Base-by-base conservation (phyloP, 305 asterid species). In the Withania somnifera region DNA sequence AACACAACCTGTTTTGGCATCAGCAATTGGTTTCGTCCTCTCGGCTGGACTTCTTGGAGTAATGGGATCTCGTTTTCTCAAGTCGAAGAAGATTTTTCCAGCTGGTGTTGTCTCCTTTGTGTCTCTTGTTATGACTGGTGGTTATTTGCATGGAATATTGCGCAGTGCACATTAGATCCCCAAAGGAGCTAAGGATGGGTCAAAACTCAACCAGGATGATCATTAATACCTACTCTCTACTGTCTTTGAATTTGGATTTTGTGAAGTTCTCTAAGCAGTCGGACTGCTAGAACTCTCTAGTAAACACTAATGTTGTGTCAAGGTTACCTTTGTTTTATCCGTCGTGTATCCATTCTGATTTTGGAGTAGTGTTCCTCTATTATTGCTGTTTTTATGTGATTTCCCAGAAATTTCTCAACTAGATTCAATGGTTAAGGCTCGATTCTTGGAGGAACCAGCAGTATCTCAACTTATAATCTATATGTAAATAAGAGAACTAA, bases 1-100 rank as follows among this genome's bases (percentile, higher is more conserved):
- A 22, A 78, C 91, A 6, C 86, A 90, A 71, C 93, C 98, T 1
- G 89, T 91, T 83, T 26, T 92, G 78, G 99, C 99, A 69, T 95
- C 99, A 6, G 86, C 88, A n/a, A 54, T 95, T 51, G 99, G 98
- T 47, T 88, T 94, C 10, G 91, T 83, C 67, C 82, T 94, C 63
- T 92, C 98, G 13, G 93, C 90, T 77, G 82, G 91, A 45, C 95
- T 95, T 73, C 86, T 93, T 28, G 97, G 86, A 38, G 95, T 93
- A 82, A 95, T 95, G 99, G 99, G 98, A 7, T 86, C 91, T 42
- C 95, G 99, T 36, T 94, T 92, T 83, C 89, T 86, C 90, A 92
- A 83, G 86, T 94, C 98, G 0, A 93, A 93, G 53, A 95, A 95
- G 93, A 83, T 95, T 76, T 94, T 95, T 77, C 99, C 98, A 0